Evolutionary conservation across 148 eudicot genomes (phyloP).

Genomic region (Amaranthus palmeri): DNA sequence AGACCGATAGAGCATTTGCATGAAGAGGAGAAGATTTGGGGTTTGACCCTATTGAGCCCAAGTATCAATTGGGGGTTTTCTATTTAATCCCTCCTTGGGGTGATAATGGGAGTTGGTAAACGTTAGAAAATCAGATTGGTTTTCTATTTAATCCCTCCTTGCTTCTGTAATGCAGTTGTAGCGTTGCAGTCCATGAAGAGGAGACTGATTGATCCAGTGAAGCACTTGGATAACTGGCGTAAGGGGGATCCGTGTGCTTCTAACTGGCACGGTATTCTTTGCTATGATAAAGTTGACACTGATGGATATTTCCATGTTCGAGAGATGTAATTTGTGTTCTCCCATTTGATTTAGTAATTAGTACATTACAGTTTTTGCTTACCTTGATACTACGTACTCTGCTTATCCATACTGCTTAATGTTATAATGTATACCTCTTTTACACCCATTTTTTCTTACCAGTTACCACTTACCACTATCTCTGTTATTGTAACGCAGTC

Average conservation of each 20-base stretch:
- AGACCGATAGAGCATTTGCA: too few relatives aligned
- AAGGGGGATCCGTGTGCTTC: slow-evolving; percentile 65
- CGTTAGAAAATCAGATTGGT: too few relatives aligned
- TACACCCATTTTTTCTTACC: neutral
- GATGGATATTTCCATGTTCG: slow-evolving; percentile 50
- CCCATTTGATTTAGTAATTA: neutral
- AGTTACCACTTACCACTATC: too few relatives aligned
- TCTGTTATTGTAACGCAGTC: slow-evolving; percentile 37
- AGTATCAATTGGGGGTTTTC: too few relatives aligned
- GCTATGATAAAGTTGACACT: slow-evolving; percentile 25
- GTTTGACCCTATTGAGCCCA: too few relatives aligned
- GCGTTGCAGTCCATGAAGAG: slow-evolving; percentile 48
- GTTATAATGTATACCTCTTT: too few relatives aligned
- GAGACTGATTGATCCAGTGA: slow-evolving; percentile 45
- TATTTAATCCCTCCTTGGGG: too few relatives aligned
- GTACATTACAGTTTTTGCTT: neutral
- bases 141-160: too few relatives aligned
- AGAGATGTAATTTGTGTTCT: slow-evolving; percentile 49
- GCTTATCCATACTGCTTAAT: neutral
- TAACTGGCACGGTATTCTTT: slow-evolving; percentile 64
- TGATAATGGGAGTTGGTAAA: too few relatives aligned
- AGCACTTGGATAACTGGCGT: slow-evolving; percentile 50
- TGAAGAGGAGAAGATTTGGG: too few relatives aligned
- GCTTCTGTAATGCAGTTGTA: slow-evolving; percentile 41
- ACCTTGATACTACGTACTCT: neutral